phyloP scores from a whole-genome alignment of 192 early-diverging fungal genomes.

The Rhizophagus clarus region DNA sequence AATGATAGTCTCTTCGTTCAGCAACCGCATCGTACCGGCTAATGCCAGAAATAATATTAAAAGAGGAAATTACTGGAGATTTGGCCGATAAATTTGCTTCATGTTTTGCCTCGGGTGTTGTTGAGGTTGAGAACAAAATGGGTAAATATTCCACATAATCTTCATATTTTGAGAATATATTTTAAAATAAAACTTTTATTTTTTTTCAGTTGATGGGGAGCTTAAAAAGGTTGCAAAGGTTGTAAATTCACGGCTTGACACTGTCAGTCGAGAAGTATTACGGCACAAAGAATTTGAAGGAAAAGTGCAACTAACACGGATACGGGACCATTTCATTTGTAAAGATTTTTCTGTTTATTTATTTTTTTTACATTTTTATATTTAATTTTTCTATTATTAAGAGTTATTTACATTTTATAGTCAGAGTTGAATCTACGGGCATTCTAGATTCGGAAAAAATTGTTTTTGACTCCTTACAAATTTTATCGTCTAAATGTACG shows the following conservation, averaged over 20 bases:
- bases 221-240: slow-evolving; percentile 71
- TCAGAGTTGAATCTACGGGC: slow-evolving; percentile 87
- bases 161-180: background rate
- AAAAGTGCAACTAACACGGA: slow-evolving; percentile 84
- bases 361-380: background rate
- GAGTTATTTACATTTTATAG: slow-evolving; percentile 43
- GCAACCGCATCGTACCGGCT: slow-evolving; percentile 95
- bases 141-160: slow-evolving; percentile 32
- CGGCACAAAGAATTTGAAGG: slow-evolving; percentile 91
- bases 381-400: slow-evolving; percentile 3
- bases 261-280: slow-evolving; percentile 89
- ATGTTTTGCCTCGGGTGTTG: slow-evolving; percentile 89
- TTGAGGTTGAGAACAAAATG: slow-evolving; percentile 71
- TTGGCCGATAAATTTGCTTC: slow-evolving; percentile 77
- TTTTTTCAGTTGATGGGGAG: slow-evolving; percentile 35
- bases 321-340: slow-evolving; percentile 98
- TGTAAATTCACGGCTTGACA: slow-evolving; percentile 92
- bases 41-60: slow-evolving; percentile 87
- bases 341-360: slow-evolving; percentile 44
- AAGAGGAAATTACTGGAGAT: slow-evolving; percentile 81
- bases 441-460: slow-evolving; percentile 75
- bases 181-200: background rate
- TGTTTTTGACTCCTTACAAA: slow-evolving; percentile 75
- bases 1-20: background rate
- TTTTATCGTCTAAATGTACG: slow-evolving; percentile 80